Base-by-base conservation (phyloP, 1,284 basidiomycete species). In the Moesziomyces parantarcticus region DNA sequence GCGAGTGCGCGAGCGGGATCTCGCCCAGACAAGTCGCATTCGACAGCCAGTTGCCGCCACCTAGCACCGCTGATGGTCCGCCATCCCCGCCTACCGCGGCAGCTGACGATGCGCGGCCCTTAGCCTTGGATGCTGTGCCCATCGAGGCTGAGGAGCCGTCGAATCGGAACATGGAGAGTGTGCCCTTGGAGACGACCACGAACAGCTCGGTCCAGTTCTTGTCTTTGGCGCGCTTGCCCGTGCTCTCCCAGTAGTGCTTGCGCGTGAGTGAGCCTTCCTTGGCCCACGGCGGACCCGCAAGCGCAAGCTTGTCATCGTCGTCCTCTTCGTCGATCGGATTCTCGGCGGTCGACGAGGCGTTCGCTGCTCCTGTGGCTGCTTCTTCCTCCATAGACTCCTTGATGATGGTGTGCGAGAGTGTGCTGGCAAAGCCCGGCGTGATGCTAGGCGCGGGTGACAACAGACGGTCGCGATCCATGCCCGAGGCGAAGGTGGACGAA, bases 231-330 rank as follows among this genome's bases (percentile, higher is more conserved):
- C 93, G 87, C 83, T 92, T 94, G 11, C 90, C 90, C 0, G 88
- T 87, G 4, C 88, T 88, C 80, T 97, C 95, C 90, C 92, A 95
- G 83, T 96, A 97, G 72, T 94, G 91, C 83, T 97, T 98, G 36
- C 94, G 90, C 73, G 90, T 91, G 4, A 99, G 88, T 86, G 95
- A 91, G 16, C 96, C 96, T 84, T 99, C 96, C 84, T 99, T 99
- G 0, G 96, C 96, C 96, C 96, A 99, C 0, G 96, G 96, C 3
- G 96, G 90, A 23, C 96, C 96, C 13, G 97, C 88, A 36, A 98
- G 86, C 1, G 96, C 95, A 13, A 98, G 87, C 85, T 97, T 94
- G 81, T 97, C 94, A 81, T 98, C 95, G 26, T 66, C 69, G 18
- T 72, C 60, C 29, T 75, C 75, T 9, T 67, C 64, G n/a, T 58